Conservation (phyloP, 352 stramenopile species). For the Phytophthora ohioensis region DNA sequence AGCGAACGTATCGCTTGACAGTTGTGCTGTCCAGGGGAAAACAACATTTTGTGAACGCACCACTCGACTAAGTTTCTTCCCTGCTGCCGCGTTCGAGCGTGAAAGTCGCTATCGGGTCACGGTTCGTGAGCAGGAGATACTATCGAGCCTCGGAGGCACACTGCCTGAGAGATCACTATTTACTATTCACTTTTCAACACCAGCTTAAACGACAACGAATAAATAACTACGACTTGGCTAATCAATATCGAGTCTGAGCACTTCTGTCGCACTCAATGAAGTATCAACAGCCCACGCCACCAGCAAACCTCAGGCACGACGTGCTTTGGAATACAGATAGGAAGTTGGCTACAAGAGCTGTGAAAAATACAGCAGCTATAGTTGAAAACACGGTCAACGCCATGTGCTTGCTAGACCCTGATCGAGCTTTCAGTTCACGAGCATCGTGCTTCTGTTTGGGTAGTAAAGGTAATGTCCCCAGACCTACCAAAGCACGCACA, state of each 20-base stretch:
- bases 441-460: conserved; percentile 60
- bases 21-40: conserved; percentile 34
- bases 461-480: conserved; percentile 60
- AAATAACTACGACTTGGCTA: neutral
- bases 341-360: conserved; percentile 62
- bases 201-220: conserved; percentile 13
- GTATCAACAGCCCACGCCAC: conserved; percentile 59
- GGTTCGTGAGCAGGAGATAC: conserved; percentile 38
- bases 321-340: conserved; percentile 69
- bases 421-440: conserved; percentile 59
- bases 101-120: conserved; percentile 33
- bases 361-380: conserved; percentile 54
- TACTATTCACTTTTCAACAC: conserved; percentile 39
- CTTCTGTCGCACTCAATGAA: conserved; percentile 30
- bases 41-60: conserved; percentile 27
- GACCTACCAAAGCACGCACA: conserved; percentile 51
- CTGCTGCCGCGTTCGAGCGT: conserved; percentile 35
- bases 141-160: conserved; percentile 36
- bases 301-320: conserved; percentile 66
- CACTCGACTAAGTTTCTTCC: conserved; percentile 29
- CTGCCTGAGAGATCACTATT: conserved; percentile 32
- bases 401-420: conserved; percentile 50
- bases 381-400: conserved; percentile 47
- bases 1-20: conserved; percentile 34
- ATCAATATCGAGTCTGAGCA: neutral